phyloP scores from a whole-genome alignment of 345 rosid genomes.

The Salix arbutifolia region DNA sequence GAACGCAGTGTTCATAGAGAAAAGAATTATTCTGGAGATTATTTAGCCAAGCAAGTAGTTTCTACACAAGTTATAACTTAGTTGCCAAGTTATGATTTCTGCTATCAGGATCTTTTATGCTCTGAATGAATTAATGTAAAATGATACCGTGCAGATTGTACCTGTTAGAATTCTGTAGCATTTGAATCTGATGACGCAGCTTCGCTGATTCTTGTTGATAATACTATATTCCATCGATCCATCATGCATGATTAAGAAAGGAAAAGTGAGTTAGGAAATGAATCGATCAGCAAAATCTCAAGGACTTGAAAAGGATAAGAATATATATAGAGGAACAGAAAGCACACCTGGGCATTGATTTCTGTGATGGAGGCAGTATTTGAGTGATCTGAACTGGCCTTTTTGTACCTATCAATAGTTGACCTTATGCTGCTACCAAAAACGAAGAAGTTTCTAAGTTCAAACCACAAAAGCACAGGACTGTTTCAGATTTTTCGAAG shows the following conservation, averaged over 20 bases:
- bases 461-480: background rate
- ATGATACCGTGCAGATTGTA: background rate
- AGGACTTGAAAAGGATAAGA: background rate
- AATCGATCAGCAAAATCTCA: background rate
- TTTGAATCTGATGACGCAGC: slow-evolving; percentile 88
- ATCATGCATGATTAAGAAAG: background rate
- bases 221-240: slow-evolving; percentile 42
- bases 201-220: slow-evolving; percentile 97
- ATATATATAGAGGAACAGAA: background rate
- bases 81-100: too few relatives aligned
- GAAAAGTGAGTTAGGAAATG: background rate
- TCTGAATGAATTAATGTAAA: too few relatives aligned
- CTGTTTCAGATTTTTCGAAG: background rate
- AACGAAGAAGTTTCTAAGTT: background rate
- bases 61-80: too few relatives aligned
- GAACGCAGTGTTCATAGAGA: too few relatives aligned
- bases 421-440: slow-evolving; percentile 57
- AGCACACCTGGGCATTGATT: slow-evolving; percentile 88
- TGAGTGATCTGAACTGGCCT: slow-evolving; percentile 70
- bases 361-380: slow-evolving; percentile 63
- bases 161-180: slow-evolving; percentile 94
- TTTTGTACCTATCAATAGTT: slow-evolving; percentile 92
- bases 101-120: too few relatives aligned
- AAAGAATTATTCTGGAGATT: too few relatives aligned
- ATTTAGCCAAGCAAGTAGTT: too few relatives aligned